A percentile compares a stretch with the other conserved stretches of the same genome.
phyloP scores from a whole-genome alignment of 805 yeast genomes.

The Candida broadrunensis region DNA sequence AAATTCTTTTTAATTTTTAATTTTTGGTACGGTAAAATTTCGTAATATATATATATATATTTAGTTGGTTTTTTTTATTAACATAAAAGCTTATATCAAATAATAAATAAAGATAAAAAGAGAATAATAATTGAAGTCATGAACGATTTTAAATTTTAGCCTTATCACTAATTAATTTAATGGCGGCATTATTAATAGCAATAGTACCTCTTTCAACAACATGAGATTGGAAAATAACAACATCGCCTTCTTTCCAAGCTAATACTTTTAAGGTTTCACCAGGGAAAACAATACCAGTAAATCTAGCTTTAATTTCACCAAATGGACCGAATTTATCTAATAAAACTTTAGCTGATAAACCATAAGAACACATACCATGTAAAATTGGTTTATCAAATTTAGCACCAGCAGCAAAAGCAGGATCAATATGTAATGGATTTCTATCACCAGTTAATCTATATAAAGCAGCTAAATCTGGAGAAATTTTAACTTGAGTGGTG shows the following conservation, averaged over 20 bases:
- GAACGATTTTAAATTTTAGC: constrained; percentile 41
- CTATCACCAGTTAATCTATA: constrained; percentile 92
- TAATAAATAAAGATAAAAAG: background rate
- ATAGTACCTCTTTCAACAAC: constrained; percentile 73
- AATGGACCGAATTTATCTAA: constrained; percentile 78
- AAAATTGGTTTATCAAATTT: constrained; percentile 83
- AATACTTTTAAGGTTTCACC: constrained; percentile 81
- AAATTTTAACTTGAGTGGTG: constrained; percentile 54
- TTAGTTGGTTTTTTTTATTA: background rate
- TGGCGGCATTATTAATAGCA: constrained; percentile 86
- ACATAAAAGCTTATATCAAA: background rate
- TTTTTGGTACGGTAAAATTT: no score
- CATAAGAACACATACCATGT: constrained; percentile 89
- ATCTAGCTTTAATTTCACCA: constrained; percentile 84
- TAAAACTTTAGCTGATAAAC: constrained; percentile 73
- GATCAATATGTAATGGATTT: constrained; percentile 95
- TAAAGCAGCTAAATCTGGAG: constrained; percentile 76
- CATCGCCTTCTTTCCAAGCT: constrained; percentile 81
- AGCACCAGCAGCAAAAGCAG: constrained; percentile 82
- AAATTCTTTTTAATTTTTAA: background rate
- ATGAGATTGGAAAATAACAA: constrained; percentile 75
- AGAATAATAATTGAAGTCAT: no score
- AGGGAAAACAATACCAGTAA: constrained; percentile 89
- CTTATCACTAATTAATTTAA: constrained; percentile 49
- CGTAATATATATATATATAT: no score